phyloP scores from a whole-genome alignment of 805 yeast genomes.

The Lipomyces lipofer region DNA sequence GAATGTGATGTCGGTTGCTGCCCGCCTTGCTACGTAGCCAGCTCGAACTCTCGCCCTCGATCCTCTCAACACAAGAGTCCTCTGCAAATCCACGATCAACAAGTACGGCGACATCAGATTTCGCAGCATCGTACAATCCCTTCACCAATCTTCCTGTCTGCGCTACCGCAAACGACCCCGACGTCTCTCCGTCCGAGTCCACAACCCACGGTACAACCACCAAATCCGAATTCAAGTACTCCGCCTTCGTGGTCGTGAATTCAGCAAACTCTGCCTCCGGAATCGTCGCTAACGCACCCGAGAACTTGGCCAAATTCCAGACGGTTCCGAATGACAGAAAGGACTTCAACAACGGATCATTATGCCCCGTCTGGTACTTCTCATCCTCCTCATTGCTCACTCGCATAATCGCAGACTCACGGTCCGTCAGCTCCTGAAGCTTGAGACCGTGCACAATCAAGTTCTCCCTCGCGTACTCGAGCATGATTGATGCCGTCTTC shows the following conservation, averaged over 20 bases:
- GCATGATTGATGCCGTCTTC: background rate
- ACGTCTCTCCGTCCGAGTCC: background rate
- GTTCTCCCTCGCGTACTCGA: background rate
- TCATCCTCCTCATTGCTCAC: background rate
- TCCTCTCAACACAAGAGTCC: background rate
- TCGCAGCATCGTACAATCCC: conserved; percentile 23
- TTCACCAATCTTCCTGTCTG: conserved; percentile 17
- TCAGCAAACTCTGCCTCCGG: conserved; percentile 13
- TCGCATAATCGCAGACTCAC: conserved; percentile 11
- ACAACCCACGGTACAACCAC: conserved; percentile 4
- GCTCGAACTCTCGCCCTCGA: background rate
- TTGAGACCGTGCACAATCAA: conserved; percentile 8
- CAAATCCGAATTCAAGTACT: background rate
- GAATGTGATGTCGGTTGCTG: conserved; percentile 10
- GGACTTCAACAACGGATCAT: conserved; percentile 7
- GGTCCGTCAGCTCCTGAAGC: conserved; percentile 13
- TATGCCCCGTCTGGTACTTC: background rate
- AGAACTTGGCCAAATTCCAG: background rate
- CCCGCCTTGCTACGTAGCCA: background rate
- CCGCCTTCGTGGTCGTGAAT: background rate
- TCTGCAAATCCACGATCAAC: conserved; percentile 8
- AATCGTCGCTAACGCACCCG: conserved; percentile 4
- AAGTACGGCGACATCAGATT: background rate
- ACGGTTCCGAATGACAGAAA: conserved; percentile 4
- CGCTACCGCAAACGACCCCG: background rate